Evolutionary conservation across 495 filamentous ascomycete genomes (phyloP), one percentile per base, ranked within the genome.

Genomic region (Hypoxylon trugodes): DNA sequence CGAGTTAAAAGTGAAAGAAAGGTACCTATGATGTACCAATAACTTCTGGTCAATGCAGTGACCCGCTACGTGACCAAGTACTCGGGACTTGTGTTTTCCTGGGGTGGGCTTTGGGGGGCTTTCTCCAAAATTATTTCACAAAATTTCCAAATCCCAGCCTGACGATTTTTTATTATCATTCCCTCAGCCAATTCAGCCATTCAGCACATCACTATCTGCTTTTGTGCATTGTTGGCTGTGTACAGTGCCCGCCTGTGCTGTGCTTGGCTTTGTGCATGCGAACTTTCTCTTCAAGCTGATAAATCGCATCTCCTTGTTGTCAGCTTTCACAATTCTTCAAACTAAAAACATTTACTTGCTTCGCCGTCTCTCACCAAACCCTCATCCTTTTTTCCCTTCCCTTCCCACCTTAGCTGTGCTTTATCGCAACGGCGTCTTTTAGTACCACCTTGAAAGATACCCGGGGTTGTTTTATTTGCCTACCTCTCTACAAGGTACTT

Each of bases 91-190:
- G 21, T 59, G 55, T 32, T 49, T 61, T 61, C 18, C 42, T 46
- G n/a, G n/a, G n/a, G n/a, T n/a, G n/a, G n/a, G n/a, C 52, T 61
- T 45, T 49, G 50, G 54, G 57, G 41, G 56, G 36, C 48, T 68
- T 58, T 67, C 47, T 58, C 69, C 53, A 68, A 72, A 65, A n/a
- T n/a, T n/a, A n/a, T 63, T 68, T 67, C 64, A 65, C 50, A 65
- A 58, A 72, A 68, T 63, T 72, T 63, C n/a, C 61, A 64, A 58
- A 54, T 55, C 59, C 69, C 69, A 68, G 66, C 69, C 66, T 69
- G 63, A 68, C 38, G 63, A 72, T 69, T 72, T 65, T 69, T 66
- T 61, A 13, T 59, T 48, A 51, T 48, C 10, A 45, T 7, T 48
- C 25, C 37, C 32, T 53, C 52, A 57, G 59, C 40, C 51, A 42